Evolutionary conservation across 345 rosid genomes (phyloP).

Genomic region (Gossypium stocksii): DNA sequence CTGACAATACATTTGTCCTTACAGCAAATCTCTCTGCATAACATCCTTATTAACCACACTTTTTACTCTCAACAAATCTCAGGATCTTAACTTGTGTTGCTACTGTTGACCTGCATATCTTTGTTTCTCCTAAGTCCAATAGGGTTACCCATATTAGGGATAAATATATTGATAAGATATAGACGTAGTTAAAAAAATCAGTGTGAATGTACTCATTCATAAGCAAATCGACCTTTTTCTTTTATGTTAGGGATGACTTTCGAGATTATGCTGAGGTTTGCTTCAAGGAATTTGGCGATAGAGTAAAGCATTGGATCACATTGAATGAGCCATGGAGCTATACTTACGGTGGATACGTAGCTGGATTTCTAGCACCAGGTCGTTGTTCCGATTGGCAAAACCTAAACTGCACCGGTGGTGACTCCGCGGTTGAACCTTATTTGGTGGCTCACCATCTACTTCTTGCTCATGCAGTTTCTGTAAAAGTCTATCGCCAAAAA

Average conservation of each 20-base stretch:
- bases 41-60: too few species aligned
- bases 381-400: conserved; percentile 36
- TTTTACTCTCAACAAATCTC: too few species aligned
- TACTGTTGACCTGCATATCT: too few species aligned
- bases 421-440: conserved; percentile 44
- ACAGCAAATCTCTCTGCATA: too few species aligned
- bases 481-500: conserved; percentile 25
- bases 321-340: conserved; percentile 43
- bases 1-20: too few species aligned
- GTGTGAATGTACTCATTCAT: too few species aligned
- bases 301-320: conserved; percentile 56
- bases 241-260: conserved; percentile 32
- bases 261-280: conserved; percentile 35
- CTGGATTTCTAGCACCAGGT: conserved; percentile 26
- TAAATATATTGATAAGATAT: too few species aligned
- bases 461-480: conserved; percentile 48
- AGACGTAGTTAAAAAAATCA: too few species aligned
- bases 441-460: conserved; percentile 34
- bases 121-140: too few species aligned
- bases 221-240: too few species aligned
- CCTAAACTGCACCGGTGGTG: conserved; percentile 36
- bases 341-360: conserved; percentile 23
- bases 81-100: too few species aligned
- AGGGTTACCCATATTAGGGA: too few species aligned
- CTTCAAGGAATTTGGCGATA: conserved; percentile 45